Evolutionary conservation across 164 flowering plant genomes (phyloP), one percentile per base, ranked within the genome.

Genomic region (Vitis rotundifolia): DNA sequence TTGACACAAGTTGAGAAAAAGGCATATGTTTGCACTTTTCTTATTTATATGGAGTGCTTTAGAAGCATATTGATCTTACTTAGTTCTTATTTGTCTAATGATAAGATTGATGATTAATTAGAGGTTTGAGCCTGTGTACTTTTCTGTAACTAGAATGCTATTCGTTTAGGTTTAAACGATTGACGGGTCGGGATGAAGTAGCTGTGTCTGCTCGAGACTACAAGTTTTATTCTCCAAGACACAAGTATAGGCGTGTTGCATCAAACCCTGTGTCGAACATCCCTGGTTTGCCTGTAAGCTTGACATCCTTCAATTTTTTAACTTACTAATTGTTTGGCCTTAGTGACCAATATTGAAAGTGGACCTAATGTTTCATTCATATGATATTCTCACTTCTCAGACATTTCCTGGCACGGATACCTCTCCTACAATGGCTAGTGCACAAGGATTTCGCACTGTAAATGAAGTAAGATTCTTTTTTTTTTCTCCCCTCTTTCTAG

Each of bases 161-260:
- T 6, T 69, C 59, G 16, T 18, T 84, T 80, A 95, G 99, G 99
- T 93, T 95, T 71, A 95, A 83, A 70, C 74, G 93, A 61, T 78
- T 95, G 81, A 95, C 97, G 0, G 99, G 98, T 63, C 87, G 99
- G 22, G 76, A 66, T 86, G 99, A 93, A 74, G 92, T 89, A 31
- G 90, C 88, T 64, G 68, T 93, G 22, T 85, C 90, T 65, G 78
- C 92, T 56, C 82, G 81, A 71, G 98, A 95, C 79, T 93, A 91
- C 71, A 95, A 95, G 65, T 93, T 89, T 66, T 95, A 93, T 78
- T 86, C 93, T 64, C 98, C 99, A 49, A 88, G 99, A 75, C 99
- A 90, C 76, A 91, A 95, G 71, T 88, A 81, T 64, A 82, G 98
- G 77, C 97, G 99, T 62, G 79, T 77, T 73, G 68, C 81, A 29